Evolutionary conservation across 2,329 filamentous ascomycete species (phyloP).

Genomic region (Ambrosiella beaveri): DNA sequence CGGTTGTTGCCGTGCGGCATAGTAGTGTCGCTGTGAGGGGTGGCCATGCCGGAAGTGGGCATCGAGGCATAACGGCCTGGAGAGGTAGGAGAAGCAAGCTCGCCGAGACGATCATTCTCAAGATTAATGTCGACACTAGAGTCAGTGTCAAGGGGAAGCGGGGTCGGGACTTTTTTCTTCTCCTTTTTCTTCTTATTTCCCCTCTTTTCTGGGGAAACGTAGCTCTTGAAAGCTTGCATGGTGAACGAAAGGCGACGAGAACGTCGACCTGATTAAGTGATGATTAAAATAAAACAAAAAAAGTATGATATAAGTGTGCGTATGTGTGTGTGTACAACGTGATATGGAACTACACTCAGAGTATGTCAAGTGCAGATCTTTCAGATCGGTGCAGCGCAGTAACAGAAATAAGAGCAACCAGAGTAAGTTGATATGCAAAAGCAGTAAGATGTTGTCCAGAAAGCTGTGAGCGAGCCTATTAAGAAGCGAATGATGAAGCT

Average conservation of each 20-base stretch:
- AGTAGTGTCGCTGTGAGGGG: slow-evolving; percentile 3
- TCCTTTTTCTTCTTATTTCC: slow-evolving; percentile 1
- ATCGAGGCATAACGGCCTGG: not conserved
- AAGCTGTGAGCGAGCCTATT: too few relatives aligned
- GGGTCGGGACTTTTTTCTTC: not conserved
- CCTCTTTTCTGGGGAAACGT: slow-evolving; percentile 7
- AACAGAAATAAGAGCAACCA: not conserved
- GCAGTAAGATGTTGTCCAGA: too few relatives aligned
- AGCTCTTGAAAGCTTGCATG: slow-evolving; percentile 9
- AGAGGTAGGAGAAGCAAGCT: not conserved
- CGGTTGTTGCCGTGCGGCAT: not conserved
- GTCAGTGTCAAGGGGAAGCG: not conserved
- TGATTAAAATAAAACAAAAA: not conserved
- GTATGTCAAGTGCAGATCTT: not conserved
- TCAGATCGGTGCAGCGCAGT: not conserved
- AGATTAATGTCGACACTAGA: not conserved
- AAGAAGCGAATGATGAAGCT: too few relatives aligned
- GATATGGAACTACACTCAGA: not conserved
- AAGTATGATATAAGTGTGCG: not conserved
- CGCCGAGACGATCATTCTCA: not conserved
- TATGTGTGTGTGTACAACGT: not conserved
- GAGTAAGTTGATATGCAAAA: not conserved
- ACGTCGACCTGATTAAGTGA: not conserved
- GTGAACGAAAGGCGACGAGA: not conserved
- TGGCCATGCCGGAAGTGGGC: slow-evolving; percentile 1